Percentiles rank a stretch among this genome's conserved stretches.
Conservation (phyloP, 1,284 basidiomycete species). For the Neonothopanus nambi region DNA sequence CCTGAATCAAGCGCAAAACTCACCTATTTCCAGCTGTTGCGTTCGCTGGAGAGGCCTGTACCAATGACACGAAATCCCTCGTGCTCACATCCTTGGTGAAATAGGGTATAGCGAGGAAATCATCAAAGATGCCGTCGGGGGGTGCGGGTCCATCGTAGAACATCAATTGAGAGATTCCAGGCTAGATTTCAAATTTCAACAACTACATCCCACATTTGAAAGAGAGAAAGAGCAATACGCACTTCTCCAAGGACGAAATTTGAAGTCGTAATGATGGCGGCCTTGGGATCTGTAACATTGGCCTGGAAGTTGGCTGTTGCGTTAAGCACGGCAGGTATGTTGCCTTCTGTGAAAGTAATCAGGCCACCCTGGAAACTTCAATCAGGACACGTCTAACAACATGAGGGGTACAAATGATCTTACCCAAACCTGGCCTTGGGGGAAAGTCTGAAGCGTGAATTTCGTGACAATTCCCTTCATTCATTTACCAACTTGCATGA, state of each 20-base stretch:
- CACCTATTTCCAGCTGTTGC: conserved; percentile 43
- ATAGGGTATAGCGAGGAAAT: conserved; percentile 40
- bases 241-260: conserved; percentile 47
- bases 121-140: conserved; percentile 51
- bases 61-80: conserved; percentile 40
- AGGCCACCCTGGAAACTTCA: conserved; percentile 49
- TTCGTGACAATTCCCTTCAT: conserved; percentile 50
- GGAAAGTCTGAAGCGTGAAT: conserved; percentile 44
- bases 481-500: conserved; percentile 3
- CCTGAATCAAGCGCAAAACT: conserved; percentile 5
- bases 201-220: background rate
- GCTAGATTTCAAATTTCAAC: conserved; percentile 24
- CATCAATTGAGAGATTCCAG: conserved; percentile 35
- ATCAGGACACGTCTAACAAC: background rate
- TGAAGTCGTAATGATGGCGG: conserved; percentile 55
- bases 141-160: conserved; percentile 56
- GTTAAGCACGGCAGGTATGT: conserved; percentile 37
- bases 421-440: conserved; percentile 52
- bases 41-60: conserved; percentile 42
- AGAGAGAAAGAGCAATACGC: conserved; percentile 6
- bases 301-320: conserved; percentile 53
- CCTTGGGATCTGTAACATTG: conserved; percentile 58
- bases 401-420: background rate
- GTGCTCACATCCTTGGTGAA: conserved; percentile 40
- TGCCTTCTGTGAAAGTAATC: conserved; percentile 39